These are phyloP conservation scores for Solanum pennellii DNA, from an alignment of 257 asterid genomes.

Conservation along the genomic window DNA sequence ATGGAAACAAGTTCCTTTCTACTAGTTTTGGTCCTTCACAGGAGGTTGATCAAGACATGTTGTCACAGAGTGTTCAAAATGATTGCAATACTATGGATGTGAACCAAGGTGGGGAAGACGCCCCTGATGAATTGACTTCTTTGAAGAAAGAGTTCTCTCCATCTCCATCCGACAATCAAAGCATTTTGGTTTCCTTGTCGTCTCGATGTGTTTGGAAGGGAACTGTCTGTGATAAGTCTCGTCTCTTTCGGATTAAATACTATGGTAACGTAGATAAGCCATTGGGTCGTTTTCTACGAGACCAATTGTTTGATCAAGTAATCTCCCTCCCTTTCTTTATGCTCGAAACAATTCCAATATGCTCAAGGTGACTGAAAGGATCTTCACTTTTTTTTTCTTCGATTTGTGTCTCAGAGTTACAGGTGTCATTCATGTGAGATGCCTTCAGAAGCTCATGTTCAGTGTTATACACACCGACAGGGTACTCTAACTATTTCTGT, in stretches of 20 bases:
- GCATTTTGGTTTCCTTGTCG: constrained; percentile 85
- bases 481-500: constrained; percentile 93
- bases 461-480: constrained; percentile 93
- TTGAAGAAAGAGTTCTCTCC: constrained; percentile 71
- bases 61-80: constrained; percentile 14
- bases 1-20: constrained; percentile 9
- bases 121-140: constrained; percentile 30
- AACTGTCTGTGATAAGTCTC: constrained; percentile 87
- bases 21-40: constrained; percentile 16
- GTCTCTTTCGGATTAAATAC: constrained; percentile 80
- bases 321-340: constrained; percentile 7
- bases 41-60: background rate
- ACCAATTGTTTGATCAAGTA: constrained; percentile 92
- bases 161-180: constrained; percentile 83
- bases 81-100: constrained; percentile 17
- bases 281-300: constrained; percentile 84
- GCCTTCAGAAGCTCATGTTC: constrained; percentile 96
- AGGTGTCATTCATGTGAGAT: constrained; percentile 78
- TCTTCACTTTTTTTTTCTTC: background rate
- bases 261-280: constrained; percentile 89
- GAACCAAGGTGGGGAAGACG: constrained; percentile 23
- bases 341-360: background rate
- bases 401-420: constrained; percentile 38
- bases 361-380: background rate
- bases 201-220: constrained; percentile 96